Base-by-base conservation (phyloP, 495 filamentous ascomycete genomes). In the Neurospora sp. region DNA sequence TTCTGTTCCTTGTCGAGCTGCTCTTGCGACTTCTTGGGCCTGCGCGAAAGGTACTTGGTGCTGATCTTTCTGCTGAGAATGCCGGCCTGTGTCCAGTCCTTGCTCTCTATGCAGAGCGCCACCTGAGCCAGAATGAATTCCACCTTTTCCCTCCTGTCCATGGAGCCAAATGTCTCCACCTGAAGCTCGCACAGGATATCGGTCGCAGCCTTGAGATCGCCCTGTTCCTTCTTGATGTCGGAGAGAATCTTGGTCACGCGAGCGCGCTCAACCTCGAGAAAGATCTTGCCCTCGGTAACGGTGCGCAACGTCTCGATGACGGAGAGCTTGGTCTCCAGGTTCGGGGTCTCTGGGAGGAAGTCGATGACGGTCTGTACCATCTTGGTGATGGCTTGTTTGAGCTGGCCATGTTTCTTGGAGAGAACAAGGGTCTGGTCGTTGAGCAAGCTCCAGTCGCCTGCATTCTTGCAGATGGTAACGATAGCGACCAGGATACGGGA, bases 281-380 rank as follows among this genome's bases (percentile, higher is more conserved):
- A 99, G 78, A 99, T 98, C 93, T 99, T 99, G 84, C 96, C 96
- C 82, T 99, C 96, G 35, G 96, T 99, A 74, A 99, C 94, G 39
- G 96, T 98, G 74, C 96, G 90, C 77, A 99, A 83, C 1, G 95
- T 97, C 82, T 98, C 94, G 76, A 99, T 98, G 48, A 96, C 89
- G 18, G 93, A 91, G 66, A 99, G 86, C 85, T 98, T 98, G 40
- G 89, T 92, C 72, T 97, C 95, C 74, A 91, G 74, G 73, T 86
- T 91, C 44, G 94, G 93, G 40, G 88, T 79, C 69, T 92, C 88
- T 79, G 97, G 92, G 81, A 99, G 84, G 81, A 97, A 98, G 66
- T 84, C 86, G 93, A 99, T 97, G 71, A 97, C 93, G 71, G 90
- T 90, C 86, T 98, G 96, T 59, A 99, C 96, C 96, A 99, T 99